Conservation (phyloP, 2,329 filamentous ascomycete species). For the Colletotrichum sansevieriae region DNA sequence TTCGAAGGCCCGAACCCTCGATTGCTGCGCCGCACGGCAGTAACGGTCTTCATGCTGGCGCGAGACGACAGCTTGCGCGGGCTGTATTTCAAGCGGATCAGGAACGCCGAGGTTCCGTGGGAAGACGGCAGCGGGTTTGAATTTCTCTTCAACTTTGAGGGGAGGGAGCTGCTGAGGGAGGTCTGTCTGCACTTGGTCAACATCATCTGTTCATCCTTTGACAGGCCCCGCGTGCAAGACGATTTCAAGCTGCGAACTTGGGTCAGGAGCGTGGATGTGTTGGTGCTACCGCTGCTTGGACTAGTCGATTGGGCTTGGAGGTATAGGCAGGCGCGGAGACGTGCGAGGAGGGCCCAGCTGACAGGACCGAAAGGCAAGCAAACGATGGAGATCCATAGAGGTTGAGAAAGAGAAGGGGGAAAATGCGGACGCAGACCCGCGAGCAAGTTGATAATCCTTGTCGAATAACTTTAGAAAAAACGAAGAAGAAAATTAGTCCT, state of each 20-base stretch:
- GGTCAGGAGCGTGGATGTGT: slow-evolving; percentile 28
- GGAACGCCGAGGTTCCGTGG: slow-evolving; percentile 25
- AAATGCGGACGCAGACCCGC: background rate
- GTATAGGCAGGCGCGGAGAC: slow-evolving; percentile 24
- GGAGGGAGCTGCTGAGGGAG: slow-evolving; percentile 32
- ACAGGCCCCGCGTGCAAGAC: slow-evolving; percentile 26
- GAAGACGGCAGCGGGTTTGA: slow-evolving; percentile 35
- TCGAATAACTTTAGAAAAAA: background rate
- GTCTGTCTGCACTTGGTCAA: slow-evolving; percentile 33
- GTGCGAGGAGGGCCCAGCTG: background rate
- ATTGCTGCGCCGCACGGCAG: slow-evolving; percentile 32
- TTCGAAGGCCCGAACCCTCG: slow-evolving; percentile 33
- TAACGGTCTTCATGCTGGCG: slow-evolving; percentile 36
- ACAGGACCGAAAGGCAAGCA: background rate
- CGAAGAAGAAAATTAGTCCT: background rate
- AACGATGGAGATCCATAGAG: background rate
- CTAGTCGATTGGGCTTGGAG: slow-evolving; percentile 37
- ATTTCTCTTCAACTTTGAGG: slow-evolving; percentile 36
- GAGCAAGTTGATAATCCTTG: background rate
- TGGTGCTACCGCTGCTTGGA: slow-evolving; percentile 32
- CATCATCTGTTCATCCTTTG: slow-evolving; percentile 32
- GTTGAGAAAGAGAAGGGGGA: background rate
- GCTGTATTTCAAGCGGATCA: slow-evolving; percentile 9
- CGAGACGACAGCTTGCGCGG: slow-evolving; percentile 27
- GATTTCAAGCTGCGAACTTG: slow-evolving; percentile 36